Conservation (phyloP, 257 asterid species). For the Jacaranda mimosifolia region DNA sequence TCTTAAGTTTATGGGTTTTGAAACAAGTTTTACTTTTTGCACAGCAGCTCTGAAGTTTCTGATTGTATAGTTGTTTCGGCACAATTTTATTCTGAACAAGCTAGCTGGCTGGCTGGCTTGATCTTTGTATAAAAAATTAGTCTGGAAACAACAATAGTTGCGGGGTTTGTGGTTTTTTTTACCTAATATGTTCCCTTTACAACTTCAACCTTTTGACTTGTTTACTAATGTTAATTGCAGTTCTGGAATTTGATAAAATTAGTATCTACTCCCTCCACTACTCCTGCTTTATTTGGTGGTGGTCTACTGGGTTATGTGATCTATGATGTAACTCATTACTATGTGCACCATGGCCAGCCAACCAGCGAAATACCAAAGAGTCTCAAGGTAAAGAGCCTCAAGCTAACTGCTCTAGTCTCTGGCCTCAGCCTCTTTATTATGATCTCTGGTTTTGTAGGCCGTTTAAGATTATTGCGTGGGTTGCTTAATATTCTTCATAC, state of each 20-base stretch:
- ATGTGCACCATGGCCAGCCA: constrained; percentile 91
- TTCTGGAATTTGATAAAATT: constrained; percentile 67
- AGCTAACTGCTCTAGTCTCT: no score
- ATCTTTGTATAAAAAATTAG: no score
- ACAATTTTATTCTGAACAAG: no score
- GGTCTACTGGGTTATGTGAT: constrained; percentile 84
- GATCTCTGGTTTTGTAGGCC: no score
- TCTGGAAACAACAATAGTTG: background rate
- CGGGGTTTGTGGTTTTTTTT: background rate
- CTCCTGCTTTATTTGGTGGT: constrained; percentile 88
- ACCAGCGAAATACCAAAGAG: constrained; percentile 55
- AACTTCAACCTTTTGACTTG: background rate
- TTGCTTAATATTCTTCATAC: no score
- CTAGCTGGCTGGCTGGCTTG: no score
- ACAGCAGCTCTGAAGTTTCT: no score
- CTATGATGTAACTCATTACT: constrained; percentile 92
- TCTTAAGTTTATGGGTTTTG: no score
- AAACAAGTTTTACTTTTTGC: no score
- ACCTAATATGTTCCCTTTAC: background rate
- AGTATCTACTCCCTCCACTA: constrained; percentile 59
- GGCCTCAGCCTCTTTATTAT: no score
- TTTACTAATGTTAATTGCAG: constrained; percentile 49
- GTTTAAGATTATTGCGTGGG: no score
- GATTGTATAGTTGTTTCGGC: no score
- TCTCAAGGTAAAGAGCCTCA: constrained; percentile 65